Evolutionary conservation across 441 rosid species (phyloP), one percentile per base, ranked within the genome.

Genomic region (Corymbia calophylla): DNA sequence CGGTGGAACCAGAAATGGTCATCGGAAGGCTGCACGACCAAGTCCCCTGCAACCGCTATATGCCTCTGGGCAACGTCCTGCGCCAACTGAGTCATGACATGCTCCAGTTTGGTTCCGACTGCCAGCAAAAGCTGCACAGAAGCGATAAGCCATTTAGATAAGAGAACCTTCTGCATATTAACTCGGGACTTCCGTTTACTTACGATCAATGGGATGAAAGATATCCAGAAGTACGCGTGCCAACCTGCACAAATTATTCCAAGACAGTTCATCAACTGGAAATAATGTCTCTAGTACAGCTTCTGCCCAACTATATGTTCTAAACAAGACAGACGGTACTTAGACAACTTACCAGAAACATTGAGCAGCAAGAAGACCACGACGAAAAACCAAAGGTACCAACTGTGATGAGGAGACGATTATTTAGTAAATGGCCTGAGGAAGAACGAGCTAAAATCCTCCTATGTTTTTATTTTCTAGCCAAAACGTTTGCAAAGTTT

Each of bases 371-470:
- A 91, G 94, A 97, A 97, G 89, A 96, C 23, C 85, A 94, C 95
- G 88, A 97, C 98, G 87, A 97, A 97, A 85, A 96, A 70, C 99
- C 99, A 97, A 73, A 97, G 98, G 86, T 95, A 97, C 99, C 99
- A 97, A 91, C 99, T 97, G 97, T 93, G 92, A 84, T n/a, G 85
- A 86, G 14, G 29, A 77, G 84, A 44, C 18, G 6, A 77, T 77
- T 51, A 77, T 77, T 77, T 44, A 39, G 84, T 77, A 77, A 25
- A 77, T 77, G 44, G 9, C 51, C n/a, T 23, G 84, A 44, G 8
- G n/a, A 73, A 39, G 84, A 77, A 21, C n/a, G 51, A 23, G 51
- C 51, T 23, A 21, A 73, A 73, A 73, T 21, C 15, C 6, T 77
- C 84, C 48, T 27, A 7, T 12, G 51, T 32, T 68, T 32, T 29